Evolutionary conservation across 1,139 yeast species (phyloP), one percentile per base, ranked within the genome.

Genomic region (Geotrichum histeridarum): DNA sequence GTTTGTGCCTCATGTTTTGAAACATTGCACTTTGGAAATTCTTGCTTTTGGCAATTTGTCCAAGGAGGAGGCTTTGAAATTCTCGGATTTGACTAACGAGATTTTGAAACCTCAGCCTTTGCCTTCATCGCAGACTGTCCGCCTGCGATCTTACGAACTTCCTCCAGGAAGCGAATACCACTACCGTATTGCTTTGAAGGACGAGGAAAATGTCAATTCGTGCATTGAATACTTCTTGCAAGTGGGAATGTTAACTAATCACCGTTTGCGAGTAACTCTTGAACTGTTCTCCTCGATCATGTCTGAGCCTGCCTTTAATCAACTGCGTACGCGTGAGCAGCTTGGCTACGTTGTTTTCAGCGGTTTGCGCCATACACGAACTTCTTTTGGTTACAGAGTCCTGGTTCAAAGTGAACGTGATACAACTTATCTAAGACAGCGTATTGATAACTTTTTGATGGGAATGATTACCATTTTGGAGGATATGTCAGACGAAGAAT

Each of bases 321-420:
- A 86, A 60, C 77, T 93, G 55, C 79, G 99, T 69, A 93, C 99
- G 2, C 84, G 88, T 63, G 99, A 93, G 70, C 98, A 93, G 67
- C 75, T 87, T 38, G 95, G 95, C 1, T 87, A 87, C 65, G 90
- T 93, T 57, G 99, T 93, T 0, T 89, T 88, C 67, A 83, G 94
- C 39, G 87, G 95, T 1, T 71, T 79, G 36, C 75, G 84, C 59
- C 76, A 78, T 55, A 80, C 88, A 1, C 79, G 95, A 65, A 85
- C 94, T 9, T 79, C 90, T 1, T 76, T 83, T 62, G 95, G 95
- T 12, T 78, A 85, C 60, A 77, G 96, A 62, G 71, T 93, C n/a
- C 72, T 91, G 60, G 77, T 91, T 45, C 99, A 93, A 71, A 85
- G 95, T 57, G 97, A 90, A 69, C 81, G 86, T 66, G 72, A 87